Evolutionary conservation across 352 stramenopile species (phyloP), one percentile per base, ranked within the genome.

Genomic region (Globisporangium perplexum): DNA sequence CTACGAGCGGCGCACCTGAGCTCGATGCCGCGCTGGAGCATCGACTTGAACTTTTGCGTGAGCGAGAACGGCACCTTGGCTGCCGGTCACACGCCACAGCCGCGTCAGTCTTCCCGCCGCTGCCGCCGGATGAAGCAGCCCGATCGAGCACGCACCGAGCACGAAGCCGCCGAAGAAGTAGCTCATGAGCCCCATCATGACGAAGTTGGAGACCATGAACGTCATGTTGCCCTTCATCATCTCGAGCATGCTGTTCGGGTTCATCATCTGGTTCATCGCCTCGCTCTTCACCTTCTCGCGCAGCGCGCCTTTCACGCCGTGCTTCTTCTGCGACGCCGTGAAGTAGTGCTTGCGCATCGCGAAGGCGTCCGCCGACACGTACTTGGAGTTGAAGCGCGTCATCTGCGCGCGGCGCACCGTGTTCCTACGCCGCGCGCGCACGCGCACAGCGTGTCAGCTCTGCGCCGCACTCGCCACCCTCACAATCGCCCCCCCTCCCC

Each of bases 101-200:
- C n/a, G n/a, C n/a, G n/a, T n/a, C n/a, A n/a, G n/a, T n/a, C n/a
- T n/a, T n/a, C n/a, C n/a, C n/a, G n/a, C n/a, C n/a, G n/a, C n/a
- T n/a, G n/a, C n/a, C n/a, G n/a, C n/a, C n/a, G n/a, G n/a, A n/a
- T n/a, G n/a, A n/a, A n/a, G n/a, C n/a, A n/a, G n/a, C n/a, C n/a
- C n/a, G n/a, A n/a, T n/a, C 5, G n/a, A 26, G 43, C 20, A 49
- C 71, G 54, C 55, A 94, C 83, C 81, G 14, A 99, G 74, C 61
- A 99, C 96, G 59, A 98, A 99, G 50, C 97, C 97, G 53, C 83
- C 82, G 60, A 99, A 99, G 67, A 99, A 99, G 74, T 98, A 98
- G 66, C 87, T 96, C 71, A 99, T 98, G 55, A 98, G 95, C 28
- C 96, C 93, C 96, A 99, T 99, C 96, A 99, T 99, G 63, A 98